Conservation (phyloP, 1,284 basidiomycete species). For the Athelia psychrophila region DNA sequence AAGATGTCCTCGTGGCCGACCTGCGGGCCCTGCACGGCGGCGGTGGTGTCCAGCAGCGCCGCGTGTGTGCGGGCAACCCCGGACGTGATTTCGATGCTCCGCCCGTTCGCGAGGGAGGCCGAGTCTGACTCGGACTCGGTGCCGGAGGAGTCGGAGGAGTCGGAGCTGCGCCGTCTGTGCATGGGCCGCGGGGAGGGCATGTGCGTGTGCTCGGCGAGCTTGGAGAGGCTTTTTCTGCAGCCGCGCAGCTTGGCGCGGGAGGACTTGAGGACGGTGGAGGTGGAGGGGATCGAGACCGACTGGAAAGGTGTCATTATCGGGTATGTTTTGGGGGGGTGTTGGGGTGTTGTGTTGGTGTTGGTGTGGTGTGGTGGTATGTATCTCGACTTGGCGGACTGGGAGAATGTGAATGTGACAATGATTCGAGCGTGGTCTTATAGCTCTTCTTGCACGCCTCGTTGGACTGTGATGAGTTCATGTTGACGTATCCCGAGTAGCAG, state of each 20-base stretch:
- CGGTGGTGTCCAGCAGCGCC: slow-evolving; percentile 17
- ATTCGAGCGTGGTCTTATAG: no score
- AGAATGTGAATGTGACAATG: no score
- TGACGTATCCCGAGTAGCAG: no score
- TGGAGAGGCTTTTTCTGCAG: background rate
- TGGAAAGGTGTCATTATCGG: no score
- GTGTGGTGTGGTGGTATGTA: no score
- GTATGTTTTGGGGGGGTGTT: no score
- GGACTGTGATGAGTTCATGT: no score
- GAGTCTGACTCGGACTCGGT: background rate
- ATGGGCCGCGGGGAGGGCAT: background rate
- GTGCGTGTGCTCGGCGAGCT: background rate
- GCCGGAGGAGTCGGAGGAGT: background rate
- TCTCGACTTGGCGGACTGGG: no score
- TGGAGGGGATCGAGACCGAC: no score
- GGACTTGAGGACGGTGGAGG: background rate
- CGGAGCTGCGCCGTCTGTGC: background rate
- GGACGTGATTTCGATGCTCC: slow-evolving; percentile 29
- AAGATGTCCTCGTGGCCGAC: slow-evolving; percentile 31
- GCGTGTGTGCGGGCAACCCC: slow-evolving; percentile 30
- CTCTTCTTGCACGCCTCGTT: no score
- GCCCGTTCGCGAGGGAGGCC: background rate
- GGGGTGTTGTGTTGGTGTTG: no score
- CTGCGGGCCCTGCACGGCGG: slow-evolving; percentile 26
- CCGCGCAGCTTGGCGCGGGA: background rate